phyloP scores from a whole-genome alignment of 2,329 filamentous ascomycete genomes.

The Aspergillus neotritici region DNA sequence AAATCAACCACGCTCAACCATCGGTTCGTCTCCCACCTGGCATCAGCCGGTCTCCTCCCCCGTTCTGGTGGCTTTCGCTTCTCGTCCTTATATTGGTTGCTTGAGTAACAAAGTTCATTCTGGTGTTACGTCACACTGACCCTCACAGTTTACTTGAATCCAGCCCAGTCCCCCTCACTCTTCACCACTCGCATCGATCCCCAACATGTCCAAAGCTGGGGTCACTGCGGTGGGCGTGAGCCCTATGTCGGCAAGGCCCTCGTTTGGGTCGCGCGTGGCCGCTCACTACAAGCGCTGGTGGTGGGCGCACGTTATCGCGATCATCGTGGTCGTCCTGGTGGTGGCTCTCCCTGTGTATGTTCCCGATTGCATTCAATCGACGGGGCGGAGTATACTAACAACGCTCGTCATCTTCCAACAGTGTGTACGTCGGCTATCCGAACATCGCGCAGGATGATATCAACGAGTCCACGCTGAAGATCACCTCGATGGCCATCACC shows the following conservation, averaged over 20 bases:
- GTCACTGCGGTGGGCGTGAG: slow-evolving; percentile 15
- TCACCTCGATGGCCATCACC: slow-evolving; percentile 48
- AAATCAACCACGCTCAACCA: too few relatives aligned
- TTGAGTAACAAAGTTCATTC: too few relatives aligned
- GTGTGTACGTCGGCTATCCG: slow-evolving; percentile 55
- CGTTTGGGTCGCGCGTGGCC: slow-evolving; percentile 22
- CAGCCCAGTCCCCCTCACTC: too few relatives aligned
- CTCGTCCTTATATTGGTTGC: too few relatives aligned
- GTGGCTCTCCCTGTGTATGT: slow-evolving; percentile 54
- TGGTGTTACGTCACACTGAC: background rate
- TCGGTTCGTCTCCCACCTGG: too few relatives aligned
- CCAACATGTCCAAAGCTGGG: slow-evolving; percentile 14
- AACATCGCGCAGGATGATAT: slow-evolving; percentile 53
- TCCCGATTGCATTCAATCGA: background rate
- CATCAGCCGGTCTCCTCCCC: too few relatives aligned
- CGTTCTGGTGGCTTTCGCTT: too few relatives aligned
- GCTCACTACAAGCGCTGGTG: slow-evolving; percentile 44
- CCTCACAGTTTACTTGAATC: too few relatives aligned
- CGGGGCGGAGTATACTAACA: background rate
- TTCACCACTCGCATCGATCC: too few relatives aligned
- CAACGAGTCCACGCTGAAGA: slow-evolving; percentile 47
- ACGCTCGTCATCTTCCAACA: slow-evolving; percentile 18
- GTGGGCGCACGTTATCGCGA: slow-evolving; percentile 50
- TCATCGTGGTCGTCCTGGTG: slow-evolving; percentile 49
- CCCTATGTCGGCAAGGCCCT: slow-evolving; percentile 13